phyloP scores from a whole-genome alignment of 164 flowering plant genomes.

The Saururus chinensis region DNA sequence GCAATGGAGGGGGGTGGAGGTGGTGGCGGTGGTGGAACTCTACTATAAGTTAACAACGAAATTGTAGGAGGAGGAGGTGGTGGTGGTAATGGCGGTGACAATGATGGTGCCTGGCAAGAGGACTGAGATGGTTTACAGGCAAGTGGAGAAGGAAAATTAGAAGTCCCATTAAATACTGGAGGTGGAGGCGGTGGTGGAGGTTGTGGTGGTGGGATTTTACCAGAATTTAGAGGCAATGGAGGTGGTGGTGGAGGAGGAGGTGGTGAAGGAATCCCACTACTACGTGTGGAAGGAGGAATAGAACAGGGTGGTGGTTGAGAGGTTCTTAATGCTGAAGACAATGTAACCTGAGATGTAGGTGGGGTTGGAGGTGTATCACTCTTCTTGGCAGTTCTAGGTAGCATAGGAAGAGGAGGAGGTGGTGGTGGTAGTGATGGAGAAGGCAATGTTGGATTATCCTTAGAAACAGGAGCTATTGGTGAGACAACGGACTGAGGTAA shows the following conservation, averaged over 20 bases:
- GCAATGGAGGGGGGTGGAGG: conserved; percentile 11
- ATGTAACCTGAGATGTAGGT: background rate
- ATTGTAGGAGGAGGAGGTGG: conserved; percentile 13
- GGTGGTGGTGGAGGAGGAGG: conserved; percentile 3
- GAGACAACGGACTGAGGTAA: background rate
- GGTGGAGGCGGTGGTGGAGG: conserved; percentile 6
- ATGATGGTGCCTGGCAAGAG: background rate
- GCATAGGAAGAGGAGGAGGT: background rate
- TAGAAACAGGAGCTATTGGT: background rate
- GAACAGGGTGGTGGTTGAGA: conserved; percentile 3
- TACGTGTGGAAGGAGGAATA: background rate
- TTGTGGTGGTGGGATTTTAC: conserved; percentile 3
- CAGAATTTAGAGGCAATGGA: background rate
- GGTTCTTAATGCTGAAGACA: no score
- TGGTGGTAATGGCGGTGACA: conserved; percentile 5
- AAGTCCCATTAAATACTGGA: conserved; percentile 5
- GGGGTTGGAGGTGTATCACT: background rate
- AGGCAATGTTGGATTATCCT: background rate
- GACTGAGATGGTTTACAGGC: conserved; percentile 3
- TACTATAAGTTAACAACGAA: conserved; percentile 1
- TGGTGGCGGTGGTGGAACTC: conserved; percentile 18
- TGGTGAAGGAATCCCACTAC: background rate
- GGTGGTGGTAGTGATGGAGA: conserved; percentile 7
- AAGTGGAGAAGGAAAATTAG: conserved; percentile 4
- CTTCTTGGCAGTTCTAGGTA: background rate